phyloP scores from a whole-genome alignment of 305 asterid species.

The Fraxinus xanthoxyloides region DNA sequence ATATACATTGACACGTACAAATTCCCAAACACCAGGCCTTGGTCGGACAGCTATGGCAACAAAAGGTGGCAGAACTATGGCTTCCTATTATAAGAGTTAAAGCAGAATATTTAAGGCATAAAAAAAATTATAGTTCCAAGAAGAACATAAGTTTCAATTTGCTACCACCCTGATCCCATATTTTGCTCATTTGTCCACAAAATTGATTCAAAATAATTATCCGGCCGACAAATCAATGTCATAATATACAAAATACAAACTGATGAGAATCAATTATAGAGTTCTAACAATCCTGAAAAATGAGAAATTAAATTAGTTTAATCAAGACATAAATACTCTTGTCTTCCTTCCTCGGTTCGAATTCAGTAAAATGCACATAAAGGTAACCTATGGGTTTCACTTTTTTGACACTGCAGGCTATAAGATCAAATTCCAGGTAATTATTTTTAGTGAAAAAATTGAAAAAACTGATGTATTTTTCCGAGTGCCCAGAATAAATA shows the following conservation, averaged over 20 bases:
- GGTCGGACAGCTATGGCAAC: constrained; percentile 96
- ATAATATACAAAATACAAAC: background rate
- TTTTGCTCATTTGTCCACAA: background rate
- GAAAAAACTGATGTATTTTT: background rate
- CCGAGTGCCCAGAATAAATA: background rate
- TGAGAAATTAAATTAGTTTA: background rate
- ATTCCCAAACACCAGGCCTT: constrained; percentile 99
- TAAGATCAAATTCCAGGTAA: constrained; percentile 1
- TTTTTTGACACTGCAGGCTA: background rate
- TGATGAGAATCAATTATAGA: background rate
- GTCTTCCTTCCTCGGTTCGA: background rate
- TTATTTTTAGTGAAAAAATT: background rate
- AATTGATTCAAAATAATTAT: background rate
- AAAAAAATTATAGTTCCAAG: background rate
- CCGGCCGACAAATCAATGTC: background rate
- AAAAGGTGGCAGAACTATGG: constrained; percentile 88
- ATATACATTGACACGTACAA: constrained; percentile 76
- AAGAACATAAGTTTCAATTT: background rate
- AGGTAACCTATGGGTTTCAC: background rate
- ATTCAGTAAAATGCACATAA: background rate
- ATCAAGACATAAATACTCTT: background rate
- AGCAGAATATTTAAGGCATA: background rate
- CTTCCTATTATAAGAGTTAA: constrained; percentile 61
- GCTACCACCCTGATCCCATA: background rate
- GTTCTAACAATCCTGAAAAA: background rate